phyloP scores from a whole-genome alignment of 2,329 filamentous ascomycete genomes.

The Monosporascus ibericus region DNA sequence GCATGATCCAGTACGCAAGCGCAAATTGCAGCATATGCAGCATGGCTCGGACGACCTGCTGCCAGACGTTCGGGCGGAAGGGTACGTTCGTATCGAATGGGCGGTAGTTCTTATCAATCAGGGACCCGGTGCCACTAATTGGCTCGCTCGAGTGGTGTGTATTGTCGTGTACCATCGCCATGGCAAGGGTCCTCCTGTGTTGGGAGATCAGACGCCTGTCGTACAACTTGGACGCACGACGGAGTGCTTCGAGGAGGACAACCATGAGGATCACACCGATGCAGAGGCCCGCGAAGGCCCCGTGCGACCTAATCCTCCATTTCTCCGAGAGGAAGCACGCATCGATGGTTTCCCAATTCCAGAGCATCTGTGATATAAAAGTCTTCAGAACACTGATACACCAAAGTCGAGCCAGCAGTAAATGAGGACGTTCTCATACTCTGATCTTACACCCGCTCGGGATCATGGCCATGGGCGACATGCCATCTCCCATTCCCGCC shows the following conservation, averaged over 20 bases:
- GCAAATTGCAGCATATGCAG: slow-evolving; percentile 69
- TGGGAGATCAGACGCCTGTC: slow-evolving; percentile 56
- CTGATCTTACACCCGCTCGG: slow-evolving; percentile 15
- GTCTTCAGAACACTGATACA: no score
- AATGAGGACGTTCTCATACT: slow-evolving; percentile 9
- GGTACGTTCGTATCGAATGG: slow-evolving; percentile 12
- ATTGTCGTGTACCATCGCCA: slow-evolving; percentile 2
- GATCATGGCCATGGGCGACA: not conserved
- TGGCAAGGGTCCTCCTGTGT: slow-evolving; percentile 27
- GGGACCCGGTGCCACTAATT: slow-evolving; percentile 9
- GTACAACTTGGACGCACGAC: slow-evolving; percentile 64
- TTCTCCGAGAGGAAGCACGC: slow-evolving; percentile 63
- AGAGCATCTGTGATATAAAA: slow-evolving; percentile 56
- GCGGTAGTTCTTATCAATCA: slow-evolving; percentile 9
- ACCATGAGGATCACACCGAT: slow-evolving; percentile 73
- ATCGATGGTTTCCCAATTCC: slow-evolving; percentile 73
- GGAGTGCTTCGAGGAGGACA: slow-evolving; percentile 65
- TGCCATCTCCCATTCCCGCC: slow-evolving; percentile 3
- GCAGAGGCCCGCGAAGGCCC: slow-evolving; percentile 73
- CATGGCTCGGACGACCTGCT: slow-evolving; percentile 61
- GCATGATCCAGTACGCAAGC: slow-evolving; percentile 75
- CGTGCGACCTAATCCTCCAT: slow-evolving; percentile 67
- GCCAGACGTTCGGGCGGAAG: slow-evolving; percentile 52
- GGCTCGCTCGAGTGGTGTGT: not conserved
- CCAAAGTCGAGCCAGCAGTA: not conserved